Evolutionary conservation across 73 alveolate genomes (phyloP), one percentile per base, ranked within the genome.

Genomic region (Paramecium bursaria): DNA sequence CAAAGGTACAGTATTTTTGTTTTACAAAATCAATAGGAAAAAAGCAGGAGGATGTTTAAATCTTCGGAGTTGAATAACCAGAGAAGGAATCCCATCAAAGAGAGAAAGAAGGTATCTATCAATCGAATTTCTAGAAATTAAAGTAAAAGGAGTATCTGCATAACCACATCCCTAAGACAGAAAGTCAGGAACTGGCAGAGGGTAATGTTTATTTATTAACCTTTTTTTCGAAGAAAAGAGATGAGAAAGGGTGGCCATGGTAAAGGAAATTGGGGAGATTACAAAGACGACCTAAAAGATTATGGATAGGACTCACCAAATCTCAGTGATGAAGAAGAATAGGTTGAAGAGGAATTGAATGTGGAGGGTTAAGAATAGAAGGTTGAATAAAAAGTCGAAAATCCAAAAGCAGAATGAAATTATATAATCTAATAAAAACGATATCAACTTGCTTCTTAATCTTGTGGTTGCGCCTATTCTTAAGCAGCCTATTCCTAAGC

Each of bases 231-330:
- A n/a, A 67, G 82, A 22, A 67, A 67, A 67, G 82, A 67, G 22
- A 67, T 67, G 82, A 67, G 82, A 67, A 67, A 67, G 55, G 33
- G 33, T 35, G 82, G 82, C 17, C 35, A 7, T 2, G 82, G 82
- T 4, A 67, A 67, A 17, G 19, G 44, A 39, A 67, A 67, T 67
- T 67, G 82, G 82, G 82, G 82, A n/a, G 23, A 4, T 3, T 61
- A 48, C 15, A 11, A 48, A 48, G 61, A 48, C 26, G 61, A 48
- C 61, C 4, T 48, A 33, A 67, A 67, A 42, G 60, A 67, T 7
- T 67, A 67, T 67, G 82, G 46, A 67, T 1, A 25, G 4, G 61
- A 67, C n/a, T n/a, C n/a, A n/a, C n/a, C n/a, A n/a, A n/a, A n/a
- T n/a, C n/a, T n/a, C n/a, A n/a, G n/a, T n/a, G n/a, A n/a, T n/a